Evolutionary conservation across 768 basidiomycete genomes (phyloP).

Genomic region (Pulveroboletus sp.): DNA sequence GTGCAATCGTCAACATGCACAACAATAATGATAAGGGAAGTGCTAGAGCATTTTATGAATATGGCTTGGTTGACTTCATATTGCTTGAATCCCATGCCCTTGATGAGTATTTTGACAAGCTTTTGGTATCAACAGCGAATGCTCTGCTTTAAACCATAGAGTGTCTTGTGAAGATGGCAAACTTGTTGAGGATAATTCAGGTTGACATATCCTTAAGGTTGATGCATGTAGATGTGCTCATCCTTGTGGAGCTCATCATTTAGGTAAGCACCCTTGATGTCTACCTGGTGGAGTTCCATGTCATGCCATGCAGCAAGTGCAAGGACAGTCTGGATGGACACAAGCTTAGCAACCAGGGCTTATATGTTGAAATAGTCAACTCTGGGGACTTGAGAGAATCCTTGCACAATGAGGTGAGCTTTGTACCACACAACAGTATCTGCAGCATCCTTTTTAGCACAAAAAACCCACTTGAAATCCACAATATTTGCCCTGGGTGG

Average conservation of each 20-base stretch:
- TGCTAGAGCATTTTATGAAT: too few relatives aligned
- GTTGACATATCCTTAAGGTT: too few relatives aligned
- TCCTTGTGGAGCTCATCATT: conserved; percentile 22
- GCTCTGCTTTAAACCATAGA: too few relatives aligned
- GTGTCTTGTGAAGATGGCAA: neutral
- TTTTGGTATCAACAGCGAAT: too few relatives aligned
- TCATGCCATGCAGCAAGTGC: conserved; percentile 9
- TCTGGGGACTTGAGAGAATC: conserved; percentile 37
- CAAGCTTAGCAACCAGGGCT: conserved; percentile 23
- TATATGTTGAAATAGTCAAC: conserved; percentile 36
- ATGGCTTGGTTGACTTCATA: too few relatives aligned
- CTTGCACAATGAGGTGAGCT: conserved; percentile 41
- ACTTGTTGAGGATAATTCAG: too few relatives aligned
- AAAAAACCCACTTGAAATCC: neutral
- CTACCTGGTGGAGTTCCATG: conserved; percentile 5
- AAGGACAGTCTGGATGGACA: conserved; percentile 23
- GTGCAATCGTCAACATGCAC: too few relatives aligned
- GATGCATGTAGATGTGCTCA: conserved; percentile 40
- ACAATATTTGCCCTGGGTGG: neutral
- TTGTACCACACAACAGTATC: conserved; percentile 24
- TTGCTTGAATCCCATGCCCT: too few relatives aligned
- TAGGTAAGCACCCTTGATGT: conserved; percentile 8
- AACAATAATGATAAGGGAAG: too few relatives aligned
- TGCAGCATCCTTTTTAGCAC: neutral
- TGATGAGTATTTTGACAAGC: too few relatives aligned